Percentiles rank a stretch among this genome's conserved stretches.
phyloP scores from a whole-genome alignment of 345 rosid species.

The Sisymbrium irio region DNA sequence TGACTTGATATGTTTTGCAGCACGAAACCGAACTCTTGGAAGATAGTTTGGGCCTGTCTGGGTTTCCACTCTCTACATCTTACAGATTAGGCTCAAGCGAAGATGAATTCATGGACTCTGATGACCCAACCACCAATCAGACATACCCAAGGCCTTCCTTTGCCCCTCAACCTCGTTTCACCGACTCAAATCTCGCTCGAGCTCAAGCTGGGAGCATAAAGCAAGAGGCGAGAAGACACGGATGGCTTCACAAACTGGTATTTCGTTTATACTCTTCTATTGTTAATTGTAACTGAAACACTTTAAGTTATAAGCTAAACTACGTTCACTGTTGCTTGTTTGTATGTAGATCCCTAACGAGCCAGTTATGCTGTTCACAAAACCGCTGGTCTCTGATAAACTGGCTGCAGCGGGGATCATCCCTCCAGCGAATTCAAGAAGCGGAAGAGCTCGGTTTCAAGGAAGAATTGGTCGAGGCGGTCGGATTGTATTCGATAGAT shows the following conservation, averaged over 20 bases:
- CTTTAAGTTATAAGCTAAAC: not conserved
- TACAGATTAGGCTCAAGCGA: slow-evolving; percentile 72
- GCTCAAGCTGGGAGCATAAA: slow-evolving; percentile 47
- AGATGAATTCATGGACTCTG: slow-evolving; percentile 83
- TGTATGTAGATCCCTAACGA: slow-evolving; percentile 65
- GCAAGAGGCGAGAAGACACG: slow-evolving; percentile 66
- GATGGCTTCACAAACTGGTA: slow-evolving; percentile 86
- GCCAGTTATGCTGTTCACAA: slow-evolving; percentile 81
- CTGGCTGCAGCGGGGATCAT: slow-evolving; percentile 69
- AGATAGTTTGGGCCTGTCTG: slow-evolving; percentile 63
- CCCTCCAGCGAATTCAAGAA: slow-evolving; percentile 47
- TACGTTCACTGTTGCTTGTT: not conserved
- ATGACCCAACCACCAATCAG: slow-evolving; percentile 58
- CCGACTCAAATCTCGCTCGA: slow-evolving; percentile 41
- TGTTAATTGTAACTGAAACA: not conserved
- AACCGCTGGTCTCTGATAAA: slow-evolving; percentile 80
- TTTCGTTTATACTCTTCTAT: not conserved
- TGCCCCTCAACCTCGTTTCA: slow-evolving; percentile 41
- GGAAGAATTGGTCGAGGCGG: slow-evolving; percentile 98
- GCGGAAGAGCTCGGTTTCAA: slow-evolving; percentile 44
- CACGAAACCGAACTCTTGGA: slow-evolving; percentile 82
- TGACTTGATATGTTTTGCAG: slow-evolving; percentile 39
- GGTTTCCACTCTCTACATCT: slow-evolving; percentile 51
- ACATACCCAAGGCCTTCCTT: slow-evolving; percentile 43
- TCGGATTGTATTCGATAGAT: slow-evolving; percentile 80